A percentile compares a stretch with the other conserved stretches of the same genome.
phyloP scores from a whole-genome alignment of 176 grass and related monocot species.

The Oryza rufipogon region DNA sequence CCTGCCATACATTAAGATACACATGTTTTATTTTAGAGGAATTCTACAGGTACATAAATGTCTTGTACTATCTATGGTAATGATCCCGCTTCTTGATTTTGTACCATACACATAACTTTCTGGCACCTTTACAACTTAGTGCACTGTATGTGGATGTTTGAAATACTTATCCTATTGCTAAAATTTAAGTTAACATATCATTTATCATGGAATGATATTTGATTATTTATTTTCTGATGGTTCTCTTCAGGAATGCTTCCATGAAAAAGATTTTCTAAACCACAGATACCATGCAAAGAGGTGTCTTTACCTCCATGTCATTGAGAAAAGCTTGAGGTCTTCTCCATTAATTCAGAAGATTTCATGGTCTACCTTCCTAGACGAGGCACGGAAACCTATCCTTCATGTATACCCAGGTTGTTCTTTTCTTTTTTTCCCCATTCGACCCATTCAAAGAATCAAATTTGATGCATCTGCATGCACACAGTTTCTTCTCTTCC shows the following conservation, averaged over 20 bases:
- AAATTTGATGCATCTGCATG: background rate
- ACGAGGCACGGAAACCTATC: constrained; percentile 89
- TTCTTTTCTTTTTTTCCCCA: constrained; percentile 21
- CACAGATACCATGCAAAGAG: constrained; percentile 94
- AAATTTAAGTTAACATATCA: background rate
- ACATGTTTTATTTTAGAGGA: background rate
- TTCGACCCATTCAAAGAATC: background rate
- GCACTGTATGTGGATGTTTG: background rate
- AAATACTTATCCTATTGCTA: background rate
- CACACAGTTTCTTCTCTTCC: background rate
- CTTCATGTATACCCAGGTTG: constrained; percentile 88
- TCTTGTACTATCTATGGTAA: background rate
- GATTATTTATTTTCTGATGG: constrained; percentile 23
- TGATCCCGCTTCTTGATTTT: background rate
- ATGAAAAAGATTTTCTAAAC: constrained; percentile 94
- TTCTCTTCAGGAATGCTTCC: constrained; percentile 83
- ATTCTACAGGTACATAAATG: background rate
- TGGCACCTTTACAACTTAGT: background rate
- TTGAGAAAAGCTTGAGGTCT: constrained; percentile 71
- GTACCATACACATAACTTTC: background rate
- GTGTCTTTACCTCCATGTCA: constrained; percentile 77
- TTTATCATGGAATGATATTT: background rate
- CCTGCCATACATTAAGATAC: background rate
- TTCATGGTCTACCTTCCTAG: constrained; percentile 78
- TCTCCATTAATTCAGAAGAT: constrained; percentile 54